phyloP scores from a whole-genome alignment of 164 flowering plant genomes.

The Stephania japonica region DNA sequence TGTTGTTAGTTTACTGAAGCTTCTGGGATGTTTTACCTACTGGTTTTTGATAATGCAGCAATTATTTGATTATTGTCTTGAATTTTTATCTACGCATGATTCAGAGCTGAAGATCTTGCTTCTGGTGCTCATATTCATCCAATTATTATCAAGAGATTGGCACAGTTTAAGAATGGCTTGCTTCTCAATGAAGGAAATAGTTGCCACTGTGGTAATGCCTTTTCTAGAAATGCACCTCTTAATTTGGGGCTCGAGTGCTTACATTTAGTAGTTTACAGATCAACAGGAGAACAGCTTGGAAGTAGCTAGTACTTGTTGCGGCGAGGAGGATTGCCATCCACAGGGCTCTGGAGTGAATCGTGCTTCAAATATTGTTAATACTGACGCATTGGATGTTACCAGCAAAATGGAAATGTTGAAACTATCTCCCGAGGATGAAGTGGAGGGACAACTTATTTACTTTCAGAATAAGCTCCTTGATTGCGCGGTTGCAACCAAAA shows the following conservation, averaged over 20 bases:
- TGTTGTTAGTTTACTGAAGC: slow-evolving; percentile 5
- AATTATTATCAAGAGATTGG: slow-evolving; percentile 36
- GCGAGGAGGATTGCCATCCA: slow-evolving; percentile 21
- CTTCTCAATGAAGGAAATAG: slow-evolving; percentile 14
- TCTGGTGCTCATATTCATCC: slow-evolving; percentile 43
- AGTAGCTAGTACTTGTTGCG: slow-evolving; percentile 24
- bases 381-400: slow-evolving; percentile 45
- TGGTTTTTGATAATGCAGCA: neutral
- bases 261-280: slow-evolving; percentile 30
- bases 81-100: slow-evolving; percentile 10
- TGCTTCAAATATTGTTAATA: slow-evolving; percentile 20
- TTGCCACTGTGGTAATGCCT: slow-evolving; percentile 28
- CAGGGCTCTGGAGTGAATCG: slow-evolving; percentile 16
- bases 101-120: slow-evolving; percentile 29
- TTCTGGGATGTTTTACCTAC: neutral
- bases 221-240: neutral
- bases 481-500: slow-evolving; percentile 50
- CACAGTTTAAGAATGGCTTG: slow-evolving; percentile 26
- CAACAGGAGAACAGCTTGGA: slow-evolving; percentile 21
- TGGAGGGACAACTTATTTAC: slow-evolving; percentile 83
- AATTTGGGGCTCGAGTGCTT: slow-evolving; percentile 9
- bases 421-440: slow-evolving; percentile 70
- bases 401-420: slow-evolving; percentile 42
- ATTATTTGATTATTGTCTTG: neutral
- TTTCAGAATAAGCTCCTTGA: slow-evolving; percentile 59